Base-by-base conservation (phyloP, 1,139 yeast genomes). In the Pichiaceae sp. region DNA sequence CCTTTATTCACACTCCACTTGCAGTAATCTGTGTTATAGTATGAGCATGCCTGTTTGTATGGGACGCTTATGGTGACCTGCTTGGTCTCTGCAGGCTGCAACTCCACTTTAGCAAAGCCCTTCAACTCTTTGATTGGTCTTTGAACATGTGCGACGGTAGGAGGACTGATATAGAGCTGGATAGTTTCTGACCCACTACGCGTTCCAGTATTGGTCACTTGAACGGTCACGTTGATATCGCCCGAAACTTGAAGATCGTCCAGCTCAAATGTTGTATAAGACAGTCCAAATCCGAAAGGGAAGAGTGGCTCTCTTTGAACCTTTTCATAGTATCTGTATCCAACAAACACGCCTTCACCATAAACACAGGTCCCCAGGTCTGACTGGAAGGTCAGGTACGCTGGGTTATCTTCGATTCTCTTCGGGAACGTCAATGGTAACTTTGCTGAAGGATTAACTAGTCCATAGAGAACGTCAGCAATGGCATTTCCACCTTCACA, bases 401-500 rank as follows among this genome's bases (percentile, higher is more conserved):
- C 63, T 4, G 78, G 78, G 42, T 66, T 67, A 44, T 68, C 73
- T 46, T 65, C 61, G 32, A 63, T 48, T 40, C 58, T 62, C 40
- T 53, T 48, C 21, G 82, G 82, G 64, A 69, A 75, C 3, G 83
- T 68, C 41, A 78, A 63, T 2, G 85, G 73, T 32, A 78, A 58
- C 49, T 71, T 75, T 28, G 82, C 86, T 25, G 74, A 68, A 28
- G 86, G 85, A 50, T 75, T 75, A 15, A 64, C 68, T 36, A 75
- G 82, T n/a, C 85, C 86, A 54, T 72, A 78, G 36, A 75, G 48
- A 20, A 74, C 66, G 45, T 75, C 79, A 2, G 77, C 78, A 45
- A 73, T 64, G 40, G 74, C 70, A 49, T 70, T 53, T 50, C 73
- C 76, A 40, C 64, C 49, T 46, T 69, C 74, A 43, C 58, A 60